Conservation (phyloP, 2,329 filamentous ascomycete genomes). For the Ophiostoma himal-ulmi region DNA sequence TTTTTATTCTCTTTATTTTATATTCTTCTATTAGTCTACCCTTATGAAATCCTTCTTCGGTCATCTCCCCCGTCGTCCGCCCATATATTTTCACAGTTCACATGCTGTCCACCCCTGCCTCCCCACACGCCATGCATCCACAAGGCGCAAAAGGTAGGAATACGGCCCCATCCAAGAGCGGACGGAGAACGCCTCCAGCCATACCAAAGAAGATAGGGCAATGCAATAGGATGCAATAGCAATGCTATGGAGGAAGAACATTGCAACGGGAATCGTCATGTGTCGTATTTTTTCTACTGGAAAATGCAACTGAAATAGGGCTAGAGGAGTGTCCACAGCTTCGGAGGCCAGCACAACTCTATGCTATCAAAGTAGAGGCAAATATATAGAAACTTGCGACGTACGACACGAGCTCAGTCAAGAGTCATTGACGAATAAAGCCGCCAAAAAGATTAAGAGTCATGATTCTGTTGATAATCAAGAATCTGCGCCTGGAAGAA, state of each 20-base stretch:
- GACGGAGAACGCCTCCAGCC: not conserved
- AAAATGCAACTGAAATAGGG: not conserved
- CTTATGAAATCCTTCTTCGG: not conserved
- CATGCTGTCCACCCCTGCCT: constrained; percentile 8
- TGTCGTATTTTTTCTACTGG: not conserved
- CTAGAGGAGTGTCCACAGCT: not conserved
- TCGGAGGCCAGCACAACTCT: not conserved
- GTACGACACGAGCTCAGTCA: not conserved
- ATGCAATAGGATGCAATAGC: not conserved
- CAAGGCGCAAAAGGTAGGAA: not conserved
- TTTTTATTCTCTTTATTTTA: not conserved
- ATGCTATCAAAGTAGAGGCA: not conserved
- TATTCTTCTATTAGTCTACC: not conserved
- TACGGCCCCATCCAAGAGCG: not conserved
- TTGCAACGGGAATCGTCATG: not conserved
- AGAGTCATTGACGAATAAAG: not conserved
- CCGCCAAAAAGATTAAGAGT: no score
- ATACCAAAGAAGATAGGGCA: not conserved
- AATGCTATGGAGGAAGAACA: not conserved
- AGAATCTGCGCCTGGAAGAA: no score
- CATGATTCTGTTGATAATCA: no score
- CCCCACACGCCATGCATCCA: constrained; percentile 18
- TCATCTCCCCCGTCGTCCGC: not conserved
- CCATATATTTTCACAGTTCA: not conserved
- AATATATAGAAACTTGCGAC: not conserved